These are phyloP conservation scores for Citrus maxima DNA, from an alignment of 345 rosid genomes.

Conservation along the genomic window DNA sequence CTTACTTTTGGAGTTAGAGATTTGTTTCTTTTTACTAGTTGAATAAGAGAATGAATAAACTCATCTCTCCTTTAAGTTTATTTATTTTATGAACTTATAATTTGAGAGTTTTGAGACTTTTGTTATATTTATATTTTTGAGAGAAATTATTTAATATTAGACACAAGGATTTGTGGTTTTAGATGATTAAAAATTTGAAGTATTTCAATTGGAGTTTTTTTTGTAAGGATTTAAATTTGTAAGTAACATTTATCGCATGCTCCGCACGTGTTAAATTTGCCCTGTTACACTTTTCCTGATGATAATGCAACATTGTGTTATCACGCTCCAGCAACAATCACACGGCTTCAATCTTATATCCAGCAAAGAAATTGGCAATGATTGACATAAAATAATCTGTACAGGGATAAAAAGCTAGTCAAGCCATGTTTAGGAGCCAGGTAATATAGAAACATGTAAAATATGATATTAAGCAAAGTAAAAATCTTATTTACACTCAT, in stretches of 20 bases:
- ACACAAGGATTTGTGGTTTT: too few species aligned
- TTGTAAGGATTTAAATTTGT: too few species aligned
- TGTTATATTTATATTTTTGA: too few species aligned
- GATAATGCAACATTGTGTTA: not conserved
- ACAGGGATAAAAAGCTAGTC: not conserved
- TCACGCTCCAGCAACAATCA: not conserved
- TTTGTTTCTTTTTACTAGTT: too few species aligned
- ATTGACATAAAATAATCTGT: not conserved
- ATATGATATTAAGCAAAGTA: not conserved
- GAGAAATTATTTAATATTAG: too few species aligned
- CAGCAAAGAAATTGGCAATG: not conserved
- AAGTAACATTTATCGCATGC: too few species aligned
- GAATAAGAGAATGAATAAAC: too few species aligned
- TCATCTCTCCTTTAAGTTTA: too few species aligned
- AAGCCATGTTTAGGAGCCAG: not conserved
- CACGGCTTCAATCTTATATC: not conserved
- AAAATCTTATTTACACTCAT: not conserved
- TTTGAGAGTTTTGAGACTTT: too few species aligned
- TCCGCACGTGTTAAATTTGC: too few species aligned
- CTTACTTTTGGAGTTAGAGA: accelerated
- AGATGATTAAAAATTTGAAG: too few species aligned
- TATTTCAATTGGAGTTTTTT: accelerated
- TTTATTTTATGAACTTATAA: too few species aligned
- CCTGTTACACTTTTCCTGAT: not conserved
- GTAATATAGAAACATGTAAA: not conserved